A percentile compares a stretch with the other conserved stretches of the same genome.
Evolutionary conservation across 2,329 filamentous ascomycete species (phyloP).

Genomic region (Colletotrichum trifolii): DNA sequence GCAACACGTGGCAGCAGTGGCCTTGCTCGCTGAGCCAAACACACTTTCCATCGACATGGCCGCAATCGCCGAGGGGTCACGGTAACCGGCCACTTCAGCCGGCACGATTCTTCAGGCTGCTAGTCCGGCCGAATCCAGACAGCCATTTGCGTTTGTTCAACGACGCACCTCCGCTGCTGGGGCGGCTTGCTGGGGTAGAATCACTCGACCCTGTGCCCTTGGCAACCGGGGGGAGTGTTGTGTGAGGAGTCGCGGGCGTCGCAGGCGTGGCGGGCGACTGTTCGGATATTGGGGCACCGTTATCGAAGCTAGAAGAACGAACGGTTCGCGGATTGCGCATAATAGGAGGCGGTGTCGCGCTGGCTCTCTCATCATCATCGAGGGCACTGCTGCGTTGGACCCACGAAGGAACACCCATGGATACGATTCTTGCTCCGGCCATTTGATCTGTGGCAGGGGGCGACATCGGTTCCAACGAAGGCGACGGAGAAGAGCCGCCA

Average conservation of each 20-base stretch:
- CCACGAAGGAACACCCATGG: constrained; percentile 55
- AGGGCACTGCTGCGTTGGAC: constrained; percentile 46
- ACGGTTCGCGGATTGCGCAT: constrained; percentile 52
- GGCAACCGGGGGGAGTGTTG: constrained; percentile 5
- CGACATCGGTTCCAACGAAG: constrained; percentile 38
- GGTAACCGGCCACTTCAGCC: constrained; percentile 28
- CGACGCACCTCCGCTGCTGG: constrained; percentile 15
- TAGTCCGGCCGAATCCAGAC: constrained; percentile 44
- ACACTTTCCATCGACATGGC: no score
- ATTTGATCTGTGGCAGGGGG: constrained; percentile 30
- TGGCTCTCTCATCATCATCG: constrained; percentile 58
- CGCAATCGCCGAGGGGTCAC: neutral
- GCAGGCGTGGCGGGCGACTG: neutral
- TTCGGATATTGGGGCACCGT: constrained; percentile 25
- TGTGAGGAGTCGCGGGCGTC: constrained; percentile 11
- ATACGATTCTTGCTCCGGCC: constrained; percentile 23
- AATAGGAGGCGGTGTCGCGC: constrained; percentile 68
- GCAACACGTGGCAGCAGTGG: no score
- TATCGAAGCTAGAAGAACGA: constrained; percentile 35
- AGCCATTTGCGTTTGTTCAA: constrained; percentile 45
- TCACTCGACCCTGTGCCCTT: constrained; percentile 15
- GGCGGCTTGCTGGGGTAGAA: constrained; percentile 25
- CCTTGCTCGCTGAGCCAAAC: neutral
- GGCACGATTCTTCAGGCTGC: constrained; percentile 44
- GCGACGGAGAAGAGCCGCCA: constrained; percentile 46